These are phyloP conservation scores for Ceratobasidium sp. DNA, from an alignment of 1,284 basidiomycete species.

Conservation along the genomic window DNA sequence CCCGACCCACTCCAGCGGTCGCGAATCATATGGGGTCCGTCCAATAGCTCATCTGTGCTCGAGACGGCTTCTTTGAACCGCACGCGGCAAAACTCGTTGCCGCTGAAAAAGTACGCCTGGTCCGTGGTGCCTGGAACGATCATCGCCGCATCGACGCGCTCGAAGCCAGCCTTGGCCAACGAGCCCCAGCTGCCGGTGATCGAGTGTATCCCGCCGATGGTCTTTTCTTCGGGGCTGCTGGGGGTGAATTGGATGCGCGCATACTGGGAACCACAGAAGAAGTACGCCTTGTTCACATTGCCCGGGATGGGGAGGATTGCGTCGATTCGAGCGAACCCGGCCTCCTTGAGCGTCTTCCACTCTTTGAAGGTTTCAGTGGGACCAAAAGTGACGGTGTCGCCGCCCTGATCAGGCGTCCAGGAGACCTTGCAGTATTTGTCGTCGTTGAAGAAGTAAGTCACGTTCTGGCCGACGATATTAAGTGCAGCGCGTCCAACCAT, in stretches of 20 bases:
- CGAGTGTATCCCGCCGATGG: background rate
- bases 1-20: background rate
- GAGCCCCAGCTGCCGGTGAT: background rate
- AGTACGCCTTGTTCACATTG: background rate
- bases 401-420: conserved; percentile 3
- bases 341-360: conserved; percentile 2
- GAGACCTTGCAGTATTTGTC: background rate
- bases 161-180: background rate
- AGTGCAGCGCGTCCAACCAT: too few relatives aligned
- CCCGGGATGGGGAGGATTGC: conserved; percentile 18
- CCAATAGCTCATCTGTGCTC: conserved; percentile 18
- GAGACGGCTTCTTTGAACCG: background rate
- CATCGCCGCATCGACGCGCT: conserved; percentile 22
- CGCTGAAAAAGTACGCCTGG: conserved; percentile 8
- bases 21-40: conserved; percentile 20
- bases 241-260: conserved; percentile 15
- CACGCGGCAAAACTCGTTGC: background rate
- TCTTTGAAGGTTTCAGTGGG: background rate
- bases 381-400: background rate
- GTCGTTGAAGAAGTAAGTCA: background rate
- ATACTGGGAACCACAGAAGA: conserved; percentile 26
- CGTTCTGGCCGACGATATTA: background rate
- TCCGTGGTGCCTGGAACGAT: conserved; percentile 24
- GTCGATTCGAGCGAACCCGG: conserved; percentile 15
- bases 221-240: background rate